phyloP scores from a whole-genome alignment of 345 rosid species.

The Euclidium syriacum region DNA sequence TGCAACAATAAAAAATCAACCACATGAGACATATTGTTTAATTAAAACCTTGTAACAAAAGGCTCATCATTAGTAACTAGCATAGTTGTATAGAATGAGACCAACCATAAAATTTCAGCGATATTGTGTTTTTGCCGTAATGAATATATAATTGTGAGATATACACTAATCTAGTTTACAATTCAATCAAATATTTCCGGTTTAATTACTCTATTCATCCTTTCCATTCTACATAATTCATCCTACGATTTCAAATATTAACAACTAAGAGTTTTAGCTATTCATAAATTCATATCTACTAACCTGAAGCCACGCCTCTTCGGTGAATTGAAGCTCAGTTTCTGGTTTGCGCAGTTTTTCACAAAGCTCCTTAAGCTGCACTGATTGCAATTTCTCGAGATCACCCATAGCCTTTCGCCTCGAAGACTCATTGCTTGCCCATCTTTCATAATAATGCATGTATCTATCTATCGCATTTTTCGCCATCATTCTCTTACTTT shows the following conservation, averaged over 20 bases:
- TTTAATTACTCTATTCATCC: too few species aligned
- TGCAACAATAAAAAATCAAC: neutral
- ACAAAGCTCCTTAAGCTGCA: slow-evolving; percentile 50
- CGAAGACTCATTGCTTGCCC: slow-evolving; percentile 15
- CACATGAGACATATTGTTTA: neutral
- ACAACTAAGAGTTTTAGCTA: neutral
- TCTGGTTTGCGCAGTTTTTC: slow-evolving; percentile 48
- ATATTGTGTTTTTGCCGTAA: too few species aligned
- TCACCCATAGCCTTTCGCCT: slow-evolving; percentile 6
- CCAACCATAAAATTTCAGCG: too few species aligned
- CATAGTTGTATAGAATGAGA: too few species aligned
- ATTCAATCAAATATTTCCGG: too few species aligned
- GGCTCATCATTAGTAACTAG: too few species aligned
- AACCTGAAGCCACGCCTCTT: slow-evolving; percentile 83
- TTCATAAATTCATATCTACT: slow-evolving; percentile 7
- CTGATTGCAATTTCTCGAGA: slow-evolving; percentile 3
- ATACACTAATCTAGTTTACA: too few species aligned
- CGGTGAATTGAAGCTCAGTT: slow-evolving; percentile 63
- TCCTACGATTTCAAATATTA: too few species aligned
- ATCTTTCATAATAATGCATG: slow-evolving; percentile 22
- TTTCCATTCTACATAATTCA: too few species aligned
- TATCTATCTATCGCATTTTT: neutral
- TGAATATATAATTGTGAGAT: too few species aligned
- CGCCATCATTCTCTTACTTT: neutral
- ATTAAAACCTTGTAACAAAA: too few species aligned